These are phyloP conservation scores for Pluteus cervinus DNA, from an alignment of 768 basidiomycete genomes.

Conservation along the genomic window DNA sequence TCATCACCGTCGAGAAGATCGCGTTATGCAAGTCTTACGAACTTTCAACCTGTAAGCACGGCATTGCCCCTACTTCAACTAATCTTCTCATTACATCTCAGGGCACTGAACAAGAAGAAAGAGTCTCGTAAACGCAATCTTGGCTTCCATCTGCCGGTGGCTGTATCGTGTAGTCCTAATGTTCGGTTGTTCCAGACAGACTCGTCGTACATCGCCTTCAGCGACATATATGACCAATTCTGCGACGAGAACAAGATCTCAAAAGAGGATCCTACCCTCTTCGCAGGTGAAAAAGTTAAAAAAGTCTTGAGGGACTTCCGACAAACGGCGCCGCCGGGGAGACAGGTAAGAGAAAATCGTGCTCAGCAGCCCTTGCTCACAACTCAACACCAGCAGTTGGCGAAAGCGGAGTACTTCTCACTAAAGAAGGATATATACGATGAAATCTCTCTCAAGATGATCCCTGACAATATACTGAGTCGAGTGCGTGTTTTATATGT, in stretches of 20 bases:
- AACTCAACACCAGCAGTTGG: slow-evolving; percentile 32
- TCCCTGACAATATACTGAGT: slow-evolving; percentile 83
- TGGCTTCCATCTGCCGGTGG: slow-evolving; percentile 84
- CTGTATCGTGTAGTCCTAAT: slow-evolving; percentile 76
- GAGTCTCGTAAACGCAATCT: slow-evolving; percentile 91
- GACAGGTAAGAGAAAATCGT: slow-evolving; percentile 29
- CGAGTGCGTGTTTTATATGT: slow-evolving; percentile 46
- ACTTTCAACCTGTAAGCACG: slow-evolving; percentile 79
- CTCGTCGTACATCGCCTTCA: slow-evolving; percentile 82
- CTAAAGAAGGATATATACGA: slow-evolving; percentile 84
- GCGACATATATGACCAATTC: slow-evolving; percentile 91
- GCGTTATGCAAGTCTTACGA: slow-evolving; percentile 88
- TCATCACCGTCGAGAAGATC: slow-evolving; percentile 86
- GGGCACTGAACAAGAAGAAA: slow-evolving; percentile 81
- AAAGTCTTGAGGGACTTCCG: slow-evolving; percentile 58
- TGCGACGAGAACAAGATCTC: slow-evolving; percentile 70
- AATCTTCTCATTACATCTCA: slow-evolving; percentile 21
- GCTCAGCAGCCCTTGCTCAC: slow-evolving; percentile 2
- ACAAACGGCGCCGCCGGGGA: slow-evolving; percentile 37
- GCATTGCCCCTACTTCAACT: slow-evolving; percentile 1
- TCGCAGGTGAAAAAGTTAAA: slow-evolving; percentile 80
- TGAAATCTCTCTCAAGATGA: slow-evolving; percentile 80
- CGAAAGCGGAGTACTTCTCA: slow-evolving; percentile 59
- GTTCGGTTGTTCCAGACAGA: slow-evolving; percentile 89
- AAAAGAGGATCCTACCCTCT: slow-evolving; percentile 84